phyloP scores from a whole-genome alignment of 2,329 filamentous ascomycete genomes.

The Exophiala oligosperma region DNA sequence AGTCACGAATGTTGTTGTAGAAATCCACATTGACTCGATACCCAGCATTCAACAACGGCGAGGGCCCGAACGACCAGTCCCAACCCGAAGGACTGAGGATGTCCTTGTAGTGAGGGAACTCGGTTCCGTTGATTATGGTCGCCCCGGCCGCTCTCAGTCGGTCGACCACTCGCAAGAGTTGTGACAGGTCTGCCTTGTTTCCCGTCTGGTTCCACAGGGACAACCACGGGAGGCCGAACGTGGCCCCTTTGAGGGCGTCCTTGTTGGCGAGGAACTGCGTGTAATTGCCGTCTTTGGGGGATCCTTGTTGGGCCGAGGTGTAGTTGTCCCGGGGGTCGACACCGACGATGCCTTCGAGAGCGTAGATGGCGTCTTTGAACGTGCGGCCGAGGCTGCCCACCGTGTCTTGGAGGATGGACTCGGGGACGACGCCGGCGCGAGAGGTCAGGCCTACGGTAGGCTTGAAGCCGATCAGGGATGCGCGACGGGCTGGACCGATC shows the following conservation, averaged over 20 bases:
- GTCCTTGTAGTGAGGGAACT: constrained; percentile 62
- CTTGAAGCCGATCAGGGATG: constrained; percentile 35
- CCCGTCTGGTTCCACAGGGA: constrained; percentile 65
- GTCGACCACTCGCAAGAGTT: constrained; percentile 56
- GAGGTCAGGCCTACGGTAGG: constrained; percentile 32
- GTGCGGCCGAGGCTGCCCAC: constrained; percentile 25
- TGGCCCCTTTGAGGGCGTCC: constrained; percentile 58
- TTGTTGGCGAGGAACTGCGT: constrained; percentile 56
- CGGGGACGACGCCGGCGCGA: constrained; percentile 32
- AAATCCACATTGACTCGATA: constrained; percentile 56
- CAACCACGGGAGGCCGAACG: constrained; percentile 70
- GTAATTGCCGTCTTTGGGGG: constrained; percentile 59
- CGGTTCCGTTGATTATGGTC: constrained; percentile 67
- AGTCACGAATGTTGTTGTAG: constrained; percentile 62
- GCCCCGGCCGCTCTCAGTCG: constrained; percentile 63
- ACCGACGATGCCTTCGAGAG: constrained; percentile 1
- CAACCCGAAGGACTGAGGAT: constrained; percentile 66
- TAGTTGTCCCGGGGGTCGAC: constrained; percentile 65
- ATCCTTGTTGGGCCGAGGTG: constrained; percentile 58
- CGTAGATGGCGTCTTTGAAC: constrained; percentile 17
- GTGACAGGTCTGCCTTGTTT: constrained; percentile 56
- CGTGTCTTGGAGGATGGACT: constrained; percentile 24
- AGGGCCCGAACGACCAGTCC: constrained; percentile 69
- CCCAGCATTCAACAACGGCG: constrained; percentile 70
- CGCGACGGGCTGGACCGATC: constrained; percentile 31